phyloP scores from a whole-genome alignment of 202 grass and related monocot genomes.

The Eragrostis tef region DNA sequence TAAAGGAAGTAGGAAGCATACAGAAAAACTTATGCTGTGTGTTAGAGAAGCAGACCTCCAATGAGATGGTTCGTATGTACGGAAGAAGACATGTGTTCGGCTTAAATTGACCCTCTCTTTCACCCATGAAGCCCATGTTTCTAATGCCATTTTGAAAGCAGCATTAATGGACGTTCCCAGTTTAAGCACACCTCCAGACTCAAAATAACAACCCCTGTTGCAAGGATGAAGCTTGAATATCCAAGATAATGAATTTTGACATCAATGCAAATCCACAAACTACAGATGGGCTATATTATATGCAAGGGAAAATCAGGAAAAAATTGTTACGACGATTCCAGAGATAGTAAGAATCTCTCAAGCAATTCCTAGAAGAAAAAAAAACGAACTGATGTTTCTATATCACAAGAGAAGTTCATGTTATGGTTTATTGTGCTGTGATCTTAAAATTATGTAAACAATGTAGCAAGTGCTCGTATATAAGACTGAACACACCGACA shows the following conservation, averaged over 20 bases:
- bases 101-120: slow-evolving; percentile 70
- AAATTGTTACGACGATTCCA: not conserved
- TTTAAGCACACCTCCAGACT: slow-evolving; percentile 73
- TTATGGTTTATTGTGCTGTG: not conserved
- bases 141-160: slow-evolving; percentile 87
- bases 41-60: slow-evolving; percentile 71
- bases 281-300: not conserved
- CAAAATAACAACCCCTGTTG: slow-evolving; percentile 97
- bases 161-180: slow-evolving; percentile 82
- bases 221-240: slow-evolving; percentile 42
- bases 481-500: not conserved
- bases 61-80: slow-evolving; percentile 92
- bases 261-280: not conserved
- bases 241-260: slow-evolving; percentile 8
- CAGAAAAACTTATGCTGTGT: not conserved
- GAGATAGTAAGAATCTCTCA: not conserved
- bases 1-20: not conserved
- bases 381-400: not conserved
- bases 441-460: slow-evolving; percentile 10
- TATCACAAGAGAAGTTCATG: not conserved
- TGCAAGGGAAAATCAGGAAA: not conserved
- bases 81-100: slow-evolving; percentile 80
- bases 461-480: not conserved
- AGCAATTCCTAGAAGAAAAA: not conserved
- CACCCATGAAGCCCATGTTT: slow-evolving; percentile 92